These are phyloP conservation scores for Aspergillus cristatus DNA, from an alignment of 495 filamentous ascomycete genomes.

Conservation along the genomic window DNA sequence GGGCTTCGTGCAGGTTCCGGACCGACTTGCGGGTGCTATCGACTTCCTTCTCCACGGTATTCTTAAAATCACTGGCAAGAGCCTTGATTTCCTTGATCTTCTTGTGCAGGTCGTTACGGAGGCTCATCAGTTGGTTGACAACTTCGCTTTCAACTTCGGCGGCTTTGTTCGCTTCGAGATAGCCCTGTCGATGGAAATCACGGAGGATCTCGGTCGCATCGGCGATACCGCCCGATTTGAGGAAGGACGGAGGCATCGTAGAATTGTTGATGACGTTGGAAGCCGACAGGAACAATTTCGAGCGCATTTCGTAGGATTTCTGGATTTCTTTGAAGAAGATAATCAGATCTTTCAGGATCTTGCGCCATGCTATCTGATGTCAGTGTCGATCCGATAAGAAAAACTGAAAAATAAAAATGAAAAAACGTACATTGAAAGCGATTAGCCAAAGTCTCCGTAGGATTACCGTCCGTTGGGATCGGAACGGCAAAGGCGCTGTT, in stretches of 20 bases:
- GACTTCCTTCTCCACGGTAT: conserved; percentile 51
- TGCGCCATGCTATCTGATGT: conserved; percentile 68
- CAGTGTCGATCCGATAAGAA: conserved; percentile 5
- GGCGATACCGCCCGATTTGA: conserved; percentile 69
- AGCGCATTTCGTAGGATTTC: conserved; percentile 75
- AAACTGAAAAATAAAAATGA: background rate
- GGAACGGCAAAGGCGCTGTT: conserved; percentile 85
- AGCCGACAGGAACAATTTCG: conserved; percentile 75
- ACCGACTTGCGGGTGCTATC: conserved; percentile 55
- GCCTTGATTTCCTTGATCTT: conserved; percentile 98
- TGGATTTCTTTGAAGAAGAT: conserved; percentile 92
- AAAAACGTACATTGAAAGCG: conserved; percentile 72
- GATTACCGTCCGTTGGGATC: conserved; percentile 75
- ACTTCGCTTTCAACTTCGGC: conserved; percentile 86
- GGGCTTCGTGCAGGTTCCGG: conserved; percentile 66
- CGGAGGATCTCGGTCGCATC: conserved; percentile 77
- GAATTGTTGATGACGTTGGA: conserved; percentile 77
- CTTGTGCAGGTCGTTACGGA: conserved; percentile 79
- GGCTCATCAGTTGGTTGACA: conserved; percentile 72
- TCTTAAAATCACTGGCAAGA: conserved; percentile 89
- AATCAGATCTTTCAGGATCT: conserved; percentile 90
- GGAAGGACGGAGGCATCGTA: conserved; percentile 59
- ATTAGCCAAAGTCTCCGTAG: conserved; percentile 81
- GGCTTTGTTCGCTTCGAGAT: conserved; percentile 77
- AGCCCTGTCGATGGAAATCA: conserved; percentile 72